Evolutionary conservation across 2,329 filamentous ascomycete species (phyloP).

Genomic region (Pseudogymnoascus pannorum): DNA sequence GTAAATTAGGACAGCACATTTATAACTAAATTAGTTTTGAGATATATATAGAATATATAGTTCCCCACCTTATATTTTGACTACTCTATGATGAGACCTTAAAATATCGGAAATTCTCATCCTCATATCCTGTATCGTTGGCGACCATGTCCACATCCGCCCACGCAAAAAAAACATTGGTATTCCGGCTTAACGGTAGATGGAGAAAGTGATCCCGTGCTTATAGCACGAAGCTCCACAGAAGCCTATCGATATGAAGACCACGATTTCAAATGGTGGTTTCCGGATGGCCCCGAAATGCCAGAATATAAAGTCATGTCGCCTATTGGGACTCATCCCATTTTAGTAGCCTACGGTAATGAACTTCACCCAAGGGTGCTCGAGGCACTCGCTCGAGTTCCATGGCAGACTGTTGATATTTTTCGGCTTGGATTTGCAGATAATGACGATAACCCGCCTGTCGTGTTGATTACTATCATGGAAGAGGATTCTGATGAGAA

Average conservation of each 20-base stretch:
- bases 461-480: background rate
- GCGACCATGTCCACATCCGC: background rate
- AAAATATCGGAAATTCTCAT: background rate
- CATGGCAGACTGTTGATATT: background rate
- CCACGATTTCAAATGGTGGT: background rate
- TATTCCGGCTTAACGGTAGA: background rate
- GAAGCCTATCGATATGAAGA: background rate
- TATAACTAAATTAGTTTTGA: too few relatives aligned
- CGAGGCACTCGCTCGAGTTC: background rate
- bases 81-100: too few relatives aligned
- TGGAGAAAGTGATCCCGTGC: background rate
- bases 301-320: background rate
- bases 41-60: too few relatives aligned
- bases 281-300: background rate
- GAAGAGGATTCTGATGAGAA: background rate
- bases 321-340: background rate
- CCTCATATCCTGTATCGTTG: background rate
- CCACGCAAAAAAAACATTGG: background rate
- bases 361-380: background rate
- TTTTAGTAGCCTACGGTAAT: background rate
- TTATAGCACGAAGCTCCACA: background rate
- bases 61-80: background rate
- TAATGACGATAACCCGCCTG: background rate
- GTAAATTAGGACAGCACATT: too few relatives aligned
- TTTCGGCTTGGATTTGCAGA: background rate